phyloP scores from a whole-genome alignment of 2,329 filamentous ascomycete species.

The Ramularia endophylla region DNA sequence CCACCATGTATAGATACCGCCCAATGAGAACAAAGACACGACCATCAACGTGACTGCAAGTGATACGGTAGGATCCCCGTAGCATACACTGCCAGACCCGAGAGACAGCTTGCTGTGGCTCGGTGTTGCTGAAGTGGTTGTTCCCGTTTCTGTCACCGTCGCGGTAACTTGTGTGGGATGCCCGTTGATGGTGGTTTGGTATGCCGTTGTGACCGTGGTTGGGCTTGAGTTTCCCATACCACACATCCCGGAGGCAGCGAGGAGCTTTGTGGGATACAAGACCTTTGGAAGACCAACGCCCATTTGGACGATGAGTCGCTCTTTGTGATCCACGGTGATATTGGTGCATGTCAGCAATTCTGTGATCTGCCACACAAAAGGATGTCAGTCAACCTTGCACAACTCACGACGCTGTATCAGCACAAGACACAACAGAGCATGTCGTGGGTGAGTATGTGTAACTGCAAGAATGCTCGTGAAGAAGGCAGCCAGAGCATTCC shows the following conservation, averaged over 20 bases:
- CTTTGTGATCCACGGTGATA: conserved; percentile 22
- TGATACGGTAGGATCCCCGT: too few species aligned
- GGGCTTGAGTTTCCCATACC: conserved; percentile 5
- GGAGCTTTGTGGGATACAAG: conserved; percentile 25
- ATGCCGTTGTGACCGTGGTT: conserved; percentile 1
- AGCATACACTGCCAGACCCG: conserved; percentile 1
- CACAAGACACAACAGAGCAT: too few species aligned
- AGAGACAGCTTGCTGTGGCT: conserved; percentile 5
- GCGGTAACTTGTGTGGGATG: too few species aligned
- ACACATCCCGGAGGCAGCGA: conserved; percentile 24
- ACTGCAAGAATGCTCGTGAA: too few species aligned
- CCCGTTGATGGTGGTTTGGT: conserved; percentile 5
- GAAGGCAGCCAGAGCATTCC: too few species aligned
- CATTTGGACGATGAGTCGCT: conserved; percentile 30
- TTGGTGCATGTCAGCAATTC: conserved; percentile 32
- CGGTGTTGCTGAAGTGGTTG: conserved; percentile 4
- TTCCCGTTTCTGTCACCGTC: conserved; percentile 1
- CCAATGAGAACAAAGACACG: too few species aligned
- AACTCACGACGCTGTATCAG: too few species aligned
- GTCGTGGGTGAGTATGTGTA: too few species aligned
- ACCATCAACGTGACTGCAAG: too few species aligned
- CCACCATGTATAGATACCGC: too few species aligned
- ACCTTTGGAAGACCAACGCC: conserved; percentile 31
- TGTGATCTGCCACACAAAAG: conserved; percentile 13
- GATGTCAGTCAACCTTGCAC: too few species aligned